phyloP scores from a whole-genome alignment of 2,329 filamentous ascomycete species.

The Trichoderma guizhouense region DNA sequence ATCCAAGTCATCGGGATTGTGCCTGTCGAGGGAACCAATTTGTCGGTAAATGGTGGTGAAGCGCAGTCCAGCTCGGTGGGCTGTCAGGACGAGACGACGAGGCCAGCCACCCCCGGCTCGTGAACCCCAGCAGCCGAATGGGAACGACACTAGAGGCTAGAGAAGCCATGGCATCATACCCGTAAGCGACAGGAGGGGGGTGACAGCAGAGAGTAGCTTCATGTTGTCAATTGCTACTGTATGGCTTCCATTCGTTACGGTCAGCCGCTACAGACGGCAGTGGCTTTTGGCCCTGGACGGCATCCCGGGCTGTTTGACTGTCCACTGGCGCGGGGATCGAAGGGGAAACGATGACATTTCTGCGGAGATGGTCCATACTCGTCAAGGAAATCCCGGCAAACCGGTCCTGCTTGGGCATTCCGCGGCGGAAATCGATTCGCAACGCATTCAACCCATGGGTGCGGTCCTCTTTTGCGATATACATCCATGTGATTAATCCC shows the following conservation, averaged over 20 bases:
- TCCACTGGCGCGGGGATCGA: background rate
- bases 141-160: background rate
- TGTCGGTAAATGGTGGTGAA: constrained; percentile 8
- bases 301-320: background rate
- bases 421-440: background rate
- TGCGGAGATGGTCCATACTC: background rate
- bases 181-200: constrained; percentile 1
- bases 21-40: background rate
- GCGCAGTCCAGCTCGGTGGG: constrained; percentile 3
- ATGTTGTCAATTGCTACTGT: background rate
- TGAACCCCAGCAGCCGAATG: constrained; percentile 12
- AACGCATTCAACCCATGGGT: background rate
- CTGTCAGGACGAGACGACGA: constrained; percentile 13
- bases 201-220: background rate
- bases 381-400: background rate
- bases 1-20: constrained; percentile 11
- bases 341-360: background rate
- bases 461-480: background rate
- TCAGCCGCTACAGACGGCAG: constrained; percentile 5
- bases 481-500: background rate
- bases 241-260: constrained; percentile 4
- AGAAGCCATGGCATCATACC: background rate
- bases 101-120: constrained; percentile 15
- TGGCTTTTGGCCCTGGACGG: background rate
- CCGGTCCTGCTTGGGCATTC: background rate